Evolutionary conservation across 495 filamentous ascomycete species (phyloP).

Genomic region (Patellaria atrata): DNA sequence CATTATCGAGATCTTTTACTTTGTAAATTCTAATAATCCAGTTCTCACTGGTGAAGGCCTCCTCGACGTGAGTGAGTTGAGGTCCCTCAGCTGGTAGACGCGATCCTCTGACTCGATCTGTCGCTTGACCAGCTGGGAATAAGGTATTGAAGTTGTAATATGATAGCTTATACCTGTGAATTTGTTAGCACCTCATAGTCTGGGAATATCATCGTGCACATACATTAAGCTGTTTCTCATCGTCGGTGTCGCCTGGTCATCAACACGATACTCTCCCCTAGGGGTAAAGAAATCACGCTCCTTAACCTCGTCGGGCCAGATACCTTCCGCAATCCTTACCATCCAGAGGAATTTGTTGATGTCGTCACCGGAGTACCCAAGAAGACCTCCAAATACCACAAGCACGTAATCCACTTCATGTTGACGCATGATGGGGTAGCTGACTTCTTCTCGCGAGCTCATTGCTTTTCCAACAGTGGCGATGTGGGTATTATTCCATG

Average conservation of each 20-base stretch:
- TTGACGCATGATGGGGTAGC: slow-evolving; percentile 94
- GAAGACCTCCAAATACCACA: slow-evolving; percentile 87
- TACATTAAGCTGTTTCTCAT: slow-evolving; percentile 99
- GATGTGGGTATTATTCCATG: slow-evolving; percentile 99
- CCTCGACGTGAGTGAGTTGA: slow-evolving; percentile 75
- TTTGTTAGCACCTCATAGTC: slow-evolving; percentile 29
- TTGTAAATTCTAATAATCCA: slow-evolving; percentile 99
- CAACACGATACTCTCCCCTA: slow-evolving; percentile 89
- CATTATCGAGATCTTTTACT: slow-evolving; percentile 95
- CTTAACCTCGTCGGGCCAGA: slow-evolving; percentile 98
- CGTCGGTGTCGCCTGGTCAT: slow-evolving; percentile 83
- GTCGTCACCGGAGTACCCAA: slow-evolving; percentile 98
- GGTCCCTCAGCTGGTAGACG: slow-evolving; percentile 77
- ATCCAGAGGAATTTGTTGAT: slow-evolving; percentile 99
- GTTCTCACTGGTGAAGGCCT: slow-evolving; percentile 98
- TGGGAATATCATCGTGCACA: slow-evolving; percentile 25
- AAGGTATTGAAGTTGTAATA: slow-evolving; percentile 94
- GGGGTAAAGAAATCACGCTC: slow-evolving; percentile 94
- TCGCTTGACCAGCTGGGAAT: slow-evolving; percentile 82
- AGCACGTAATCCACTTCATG: slow-evolving; percentile 98
- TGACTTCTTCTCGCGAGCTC: slow-evolving; percentile 93
- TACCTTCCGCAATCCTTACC: slow-evolving; percentile 97
- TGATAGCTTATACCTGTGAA: slow-evolving; percentile 95
- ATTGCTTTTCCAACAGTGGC: slow-evolving; percentile 99
- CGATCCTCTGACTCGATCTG: slow-evolving; percentile 75